Conservation (phyloP, 441 rosid genomes). For the Flueggea neowawraea region DNA sequence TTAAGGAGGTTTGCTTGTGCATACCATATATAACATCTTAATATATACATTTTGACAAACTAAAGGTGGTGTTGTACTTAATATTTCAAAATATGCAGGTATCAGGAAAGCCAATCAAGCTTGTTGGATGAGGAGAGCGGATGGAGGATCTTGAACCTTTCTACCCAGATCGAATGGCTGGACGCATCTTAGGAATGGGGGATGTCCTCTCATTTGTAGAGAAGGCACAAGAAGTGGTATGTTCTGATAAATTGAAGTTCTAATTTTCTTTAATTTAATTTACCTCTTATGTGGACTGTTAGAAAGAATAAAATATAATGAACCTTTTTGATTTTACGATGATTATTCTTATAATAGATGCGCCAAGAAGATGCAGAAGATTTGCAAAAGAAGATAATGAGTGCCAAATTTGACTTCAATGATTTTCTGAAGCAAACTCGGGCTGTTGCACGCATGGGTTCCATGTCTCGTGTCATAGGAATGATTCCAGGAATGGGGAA, state of each 20-base stretch:
- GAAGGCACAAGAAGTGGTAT: slow-evolving; percentile 97
- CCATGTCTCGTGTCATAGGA: slow-evolving; percentile 90
- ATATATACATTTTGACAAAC: too few relatives aligned
- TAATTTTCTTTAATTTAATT: neutral
- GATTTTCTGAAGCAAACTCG: slow-evolving; percentile 97
- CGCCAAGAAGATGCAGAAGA: slow-evolving; percentile 98
- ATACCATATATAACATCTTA: slow-evolving; percentile 7
- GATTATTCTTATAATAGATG: slow-evolving; percentile 50
- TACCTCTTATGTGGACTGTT: neutral
- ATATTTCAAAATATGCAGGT: slow-evolving; percentile 45
- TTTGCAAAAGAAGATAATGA: slow-evolving; percentile 97
- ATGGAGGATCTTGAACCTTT: slow-evolving; percentile 99
- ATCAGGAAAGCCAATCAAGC: slow-evolving; percentile 95
- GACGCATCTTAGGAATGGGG: slow-evolving; percentile 97
- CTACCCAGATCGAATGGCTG: slow-evolving; percentile 99
- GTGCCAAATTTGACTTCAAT: slow-evolving; percentile 95
- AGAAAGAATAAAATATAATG: neutral
- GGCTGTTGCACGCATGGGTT: slow-evolving; percentile 97
- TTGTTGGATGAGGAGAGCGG: slow-evolving; percentile 97
- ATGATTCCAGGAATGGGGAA: slow-evolving; percentile 99
- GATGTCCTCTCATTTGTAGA: slow-evolving; percentile 97
- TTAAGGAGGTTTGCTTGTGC: slow-evolving; percentile 71
- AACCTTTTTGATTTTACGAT: neutral
- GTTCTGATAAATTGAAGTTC: slow-evolving; percentile 26
- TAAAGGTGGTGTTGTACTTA: too few relatives aligned